Conservation (phyloP, 2,329 filamentous ascomycete genomes). For the Emmonsiellopsis sp. region DNA sequence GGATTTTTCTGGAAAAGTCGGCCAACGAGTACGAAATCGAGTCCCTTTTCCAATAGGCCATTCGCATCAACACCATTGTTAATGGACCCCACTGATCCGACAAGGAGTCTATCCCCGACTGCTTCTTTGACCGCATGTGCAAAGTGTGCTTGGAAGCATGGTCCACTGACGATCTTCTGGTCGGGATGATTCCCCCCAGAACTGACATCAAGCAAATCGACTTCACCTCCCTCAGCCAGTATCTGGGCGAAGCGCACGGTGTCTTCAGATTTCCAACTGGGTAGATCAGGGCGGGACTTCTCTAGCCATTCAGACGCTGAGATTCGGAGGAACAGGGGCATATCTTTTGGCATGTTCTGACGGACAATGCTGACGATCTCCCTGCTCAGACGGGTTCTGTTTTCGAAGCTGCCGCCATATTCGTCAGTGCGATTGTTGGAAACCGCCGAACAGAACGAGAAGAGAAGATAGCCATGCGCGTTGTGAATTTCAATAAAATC, state of each 20-base stretch:
- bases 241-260: slow-evolving; percentile 55
- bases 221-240: slow-evolving; percentile 57
- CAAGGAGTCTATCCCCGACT: slow-evolving; percentile 60
- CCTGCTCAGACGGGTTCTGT: slow-evolving; percentile 58
- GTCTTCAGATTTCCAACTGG: slow-evolving; percentile 60
- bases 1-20: slow-evolving; percentile 77
- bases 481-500: slow-evolving; percentile 75
- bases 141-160: slow-evolving; percentile 66
- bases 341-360: slow-evolving; percentile 52
- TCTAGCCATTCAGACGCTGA: slow-evolving; percentile 72
- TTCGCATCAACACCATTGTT: slow-evolving; percentile 60
- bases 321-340: slow-evolving; percentile 66
- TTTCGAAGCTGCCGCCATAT: slow-evolving; percentile 48
- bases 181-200: slow-evolving; percentile 59
- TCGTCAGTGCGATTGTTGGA: slow-evolving; percentile 58
- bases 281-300: slow-evolving; percentile 42
- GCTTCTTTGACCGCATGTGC: slow-evolving; percentile 63
- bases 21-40: slow-evolving; percentile 66
- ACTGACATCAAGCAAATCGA: slow-evolving; percentile 78
- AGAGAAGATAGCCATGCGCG: slow-evolving; percentile 70
- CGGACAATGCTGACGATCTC: slow-evolving; percentile 59
- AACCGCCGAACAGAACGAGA: slow-evolving; percentile 59
- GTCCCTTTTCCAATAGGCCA: slow-evolving; percentile 44
- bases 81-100: slow-evolving; percentile 69
- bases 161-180: slow-evolving; percentile 38